Percentiles rank a stretch among this genome's conserved stretches.
phyloP scores from a whole-genome alignment of 73 alveolate species.

The Paramecium pentaurelia region DNA sequence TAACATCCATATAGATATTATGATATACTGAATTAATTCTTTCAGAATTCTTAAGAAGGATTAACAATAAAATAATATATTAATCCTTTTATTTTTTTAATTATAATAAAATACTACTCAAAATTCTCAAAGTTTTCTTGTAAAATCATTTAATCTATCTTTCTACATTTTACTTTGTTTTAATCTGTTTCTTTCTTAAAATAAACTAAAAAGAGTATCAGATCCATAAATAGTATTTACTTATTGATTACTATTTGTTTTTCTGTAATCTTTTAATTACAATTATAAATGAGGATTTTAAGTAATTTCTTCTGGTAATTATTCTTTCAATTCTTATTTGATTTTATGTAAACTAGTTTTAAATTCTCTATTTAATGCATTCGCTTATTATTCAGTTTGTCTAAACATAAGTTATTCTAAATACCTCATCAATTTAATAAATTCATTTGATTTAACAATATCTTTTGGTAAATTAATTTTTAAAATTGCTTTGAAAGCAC shows the following conservation, averaged over 20 bases:
- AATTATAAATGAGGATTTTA: not conserved
- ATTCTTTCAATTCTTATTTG: not conserved
- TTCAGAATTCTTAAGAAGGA: not conserved
- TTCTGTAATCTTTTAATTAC: not conserved
- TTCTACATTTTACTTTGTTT: not conserved
- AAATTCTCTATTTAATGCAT: slow-evolving; percentile 45
- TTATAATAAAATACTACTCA: not conserved
- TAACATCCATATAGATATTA: not conserved
- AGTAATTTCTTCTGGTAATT: slow-evolving; percentile 19
- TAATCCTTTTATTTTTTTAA: not conserved
- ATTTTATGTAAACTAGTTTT: slow-evolving; percentile 10
- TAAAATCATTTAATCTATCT: not conserved
- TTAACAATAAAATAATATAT: not conserved
- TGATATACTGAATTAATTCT: not conserved
- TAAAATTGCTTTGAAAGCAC: not conserved
- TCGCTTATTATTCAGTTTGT: slow-evolving; percentile 39
- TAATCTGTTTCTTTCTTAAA: not conserved
- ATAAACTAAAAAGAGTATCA: not conserved
- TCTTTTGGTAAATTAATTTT: not conserved
- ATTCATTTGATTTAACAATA: not conserved
- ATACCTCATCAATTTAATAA: slow-evolving; percentile 5
- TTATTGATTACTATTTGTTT: not conserved
- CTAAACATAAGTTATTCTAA: not conserved
- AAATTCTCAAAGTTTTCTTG: not conserved
- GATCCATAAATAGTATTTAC: not conserved